Percentiles rank a stretch among this genome's conserved stretches.
These are phyloP conservation scores for Penicillium sp. DNA, from an alignment of 2,329 filamentous ascomycete species.

Conservation along the genomic window DNA sequence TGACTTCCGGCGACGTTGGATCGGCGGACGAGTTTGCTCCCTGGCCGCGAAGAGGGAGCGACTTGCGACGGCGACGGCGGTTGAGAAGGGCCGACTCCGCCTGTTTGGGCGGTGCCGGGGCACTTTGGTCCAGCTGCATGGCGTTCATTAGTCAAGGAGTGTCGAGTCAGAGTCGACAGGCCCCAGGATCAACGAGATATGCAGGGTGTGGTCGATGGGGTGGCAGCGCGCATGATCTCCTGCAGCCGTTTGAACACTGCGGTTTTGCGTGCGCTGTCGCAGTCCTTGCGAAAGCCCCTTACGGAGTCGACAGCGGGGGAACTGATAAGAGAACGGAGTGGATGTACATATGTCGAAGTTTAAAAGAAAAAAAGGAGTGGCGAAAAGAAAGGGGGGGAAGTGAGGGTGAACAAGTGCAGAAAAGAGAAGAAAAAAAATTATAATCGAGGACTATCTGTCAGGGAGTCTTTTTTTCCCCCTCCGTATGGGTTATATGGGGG, in stretches of 20 bases:
- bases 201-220: conserved; percentile 23
- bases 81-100: conserved; percentile 30
- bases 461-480: not conserved
- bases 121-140: conserved; percentile 31
- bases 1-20: conserved; percentile 49
- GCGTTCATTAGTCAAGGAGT: conserved; percentile 26
- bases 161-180: conserved; percentile 5
- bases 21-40: conserved; percentile 36
- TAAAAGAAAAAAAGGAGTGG: not conserved
- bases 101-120: conserved; percentile 22
- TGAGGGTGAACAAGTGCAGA: not conserved
- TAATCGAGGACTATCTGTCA: not conserved
- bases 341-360: conserved; percentile 1
- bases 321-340: conserved; percentile 13
- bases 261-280: conserved; percentile 1
- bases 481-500: not conserved
- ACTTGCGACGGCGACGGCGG: conserved; percentile 47
- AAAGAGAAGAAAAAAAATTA: conserved; percentile 4
- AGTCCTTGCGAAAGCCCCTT: conserved; percentile 19
- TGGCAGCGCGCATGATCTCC: conserved; percentile 31
- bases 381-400: not conserved
- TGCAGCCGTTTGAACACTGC: conserved; percentile 11
- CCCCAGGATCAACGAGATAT: conserved; percentile 23
- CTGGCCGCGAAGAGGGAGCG: conserved; percentile 35
- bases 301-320: conserved; percentile 10